These are phyloP conservation scores for Fusarium papillatum DNA, from an alignment of 2,329 filamentous ascomycete genomes.

Conservation along the genomic window DNA sequence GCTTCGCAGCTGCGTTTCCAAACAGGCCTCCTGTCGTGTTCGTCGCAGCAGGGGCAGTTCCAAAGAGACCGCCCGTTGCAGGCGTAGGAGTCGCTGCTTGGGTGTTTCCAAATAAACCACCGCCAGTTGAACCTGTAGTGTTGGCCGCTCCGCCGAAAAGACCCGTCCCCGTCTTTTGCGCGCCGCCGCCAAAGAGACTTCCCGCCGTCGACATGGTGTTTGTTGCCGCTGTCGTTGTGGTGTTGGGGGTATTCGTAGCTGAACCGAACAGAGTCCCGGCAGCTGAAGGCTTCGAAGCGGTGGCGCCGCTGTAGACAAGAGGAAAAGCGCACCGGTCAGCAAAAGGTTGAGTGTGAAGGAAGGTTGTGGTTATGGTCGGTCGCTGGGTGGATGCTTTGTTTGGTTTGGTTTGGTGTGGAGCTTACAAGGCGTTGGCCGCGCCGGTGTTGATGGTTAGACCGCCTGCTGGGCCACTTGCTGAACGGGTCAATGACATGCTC, in stretches of 20 bases:
- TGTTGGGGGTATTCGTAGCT: constrained; percentile 40
- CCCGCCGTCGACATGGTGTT: constrained; percentile 53
- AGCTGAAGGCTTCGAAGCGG: constrained; percentile 50
- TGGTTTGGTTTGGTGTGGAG: constrained; percentile 42
- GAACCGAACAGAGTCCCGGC: constrained; percentile 55
- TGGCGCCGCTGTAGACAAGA: constrained; percentile 36
- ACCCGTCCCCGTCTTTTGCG: constrained; percentile 44
- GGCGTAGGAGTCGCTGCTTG: not conserved
- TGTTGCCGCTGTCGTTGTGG: constrained; percentile 43
- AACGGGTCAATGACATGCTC: constrained; percentile 66
- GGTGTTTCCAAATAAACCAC: constrained; percentile 48
- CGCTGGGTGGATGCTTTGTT: constrained; percentile 36
- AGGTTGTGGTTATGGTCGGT: not conserved
- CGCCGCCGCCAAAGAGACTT: constrained; percentile 42
- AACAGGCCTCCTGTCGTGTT: not conserved
- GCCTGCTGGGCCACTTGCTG: constrained; percentile 70
- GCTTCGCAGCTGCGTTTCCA: not conserved
- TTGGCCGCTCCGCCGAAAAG: constrained; percentile 48
- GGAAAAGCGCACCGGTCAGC: constrained; percentile 27
- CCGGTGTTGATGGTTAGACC: constrained; percentile 75
- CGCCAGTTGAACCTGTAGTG: constrained; percentile 38
- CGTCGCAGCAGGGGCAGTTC: not conserved
- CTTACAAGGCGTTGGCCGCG: constrained; percentile 66
- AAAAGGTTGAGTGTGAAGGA: constrained; percentile 2
- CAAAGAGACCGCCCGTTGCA: not conserved